Percentiles rank a stretch among this genome's conserved stretches.
phyloP scores from a whole-genome alignment of 139 green algal genomes.

The Micractinium sp. region DNA sequence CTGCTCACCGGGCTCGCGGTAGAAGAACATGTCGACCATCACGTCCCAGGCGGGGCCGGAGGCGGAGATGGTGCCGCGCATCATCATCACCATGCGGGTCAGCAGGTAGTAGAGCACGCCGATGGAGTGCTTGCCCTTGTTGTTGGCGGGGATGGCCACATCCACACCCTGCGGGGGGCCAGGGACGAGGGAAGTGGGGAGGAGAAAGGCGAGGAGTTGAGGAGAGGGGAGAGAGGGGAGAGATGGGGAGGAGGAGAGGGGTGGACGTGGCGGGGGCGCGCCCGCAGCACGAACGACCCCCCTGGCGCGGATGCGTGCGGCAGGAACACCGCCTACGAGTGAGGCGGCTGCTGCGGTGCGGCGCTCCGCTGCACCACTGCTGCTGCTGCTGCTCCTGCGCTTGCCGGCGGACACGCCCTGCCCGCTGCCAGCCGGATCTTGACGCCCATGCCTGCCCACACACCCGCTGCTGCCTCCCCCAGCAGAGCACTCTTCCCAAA shows the following conservation, averaged over 20 bases:
- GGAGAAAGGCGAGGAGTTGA: slow-evolving; percentile 39
- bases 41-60: slow-evolving; percentile 86
- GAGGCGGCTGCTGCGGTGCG: background rate
- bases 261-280: background rate
- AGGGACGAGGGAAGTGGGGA: no score
- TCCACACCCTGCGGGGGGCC: slow-evolving; percentile 93
- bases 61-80: slow-evolving; percentile 87
- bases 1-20: slow-evolving; percentile 87
- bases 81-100: slow-evolving; percentile 97
- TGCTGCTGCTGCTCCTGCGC: background rate
- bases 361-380: background rate
- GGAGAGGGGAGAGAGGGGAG: background rate
- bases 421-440: no score
- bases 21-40: slow-evolving; percentile 99
- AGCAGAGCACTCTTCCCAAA: no score
- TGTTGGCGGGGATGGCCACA: slow-evolving; percentile 99
- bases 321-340: no score
- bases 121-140: slow-evolving; percentile 99
- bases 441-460: no score
- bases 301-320: no score
- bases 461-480: no score
- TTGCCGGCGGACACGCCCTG: no score
- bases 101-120: slow-evolving; percentile 98
- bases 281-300: no score
- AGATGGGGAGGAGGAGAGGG: background rate